Conservation (phyloP, 345 rosid species). For the Boechera retrofracta region DNA sequence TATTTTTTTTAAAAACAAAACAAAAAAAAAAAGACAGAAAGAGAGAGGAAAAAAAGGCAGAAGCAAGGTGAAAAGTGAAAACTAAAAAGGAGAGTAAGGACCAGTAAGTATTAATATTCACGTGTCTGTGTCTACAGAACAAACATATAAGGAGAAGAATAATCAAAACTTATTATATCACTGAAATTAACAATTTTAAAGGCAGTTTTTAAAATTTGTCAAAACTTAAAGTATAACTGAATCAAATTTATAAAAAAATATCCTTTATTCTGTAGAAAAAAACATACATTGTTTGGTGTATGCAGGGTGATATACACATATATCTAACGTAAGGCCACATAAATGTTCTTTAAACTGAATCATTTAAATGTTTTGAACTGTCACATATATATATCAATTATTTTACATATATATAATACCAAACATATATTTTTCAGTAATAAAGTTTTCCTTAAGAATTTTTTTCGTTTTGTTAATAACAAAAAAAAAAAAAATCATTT, state of each 20-base stretch:
- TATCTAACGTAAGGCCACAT: not conserved
- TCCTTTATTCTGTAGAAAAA: not conserved
- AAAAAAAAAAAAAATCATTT: not conserved
- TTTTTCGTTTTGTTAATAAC: not conserved
- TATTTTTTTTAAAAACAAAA: no score
- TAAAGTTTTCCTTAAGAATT: no score
- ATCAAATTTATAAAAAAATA: not conserved
- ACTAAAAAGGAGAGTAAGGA: conserved; percentile 13
- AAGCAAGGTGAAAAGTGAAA: not conserved
- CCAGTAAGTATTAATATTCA: conserved; percentile 21
- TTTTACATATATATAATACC: not conserved
- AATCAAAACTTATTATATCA: not conserved
- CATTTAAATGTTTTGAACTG: not conserved
- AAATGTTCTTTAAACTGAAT: not conserved
- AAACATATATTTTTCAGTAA: no score
- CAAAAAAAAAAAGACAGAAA: no score
- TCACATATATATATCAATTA: not conserved
- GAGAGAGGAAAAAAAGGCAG: not conserved
- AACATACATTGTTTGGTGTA: not conserved
- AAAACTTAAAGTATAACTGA: not conserved
- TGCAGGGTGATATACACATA: not conserved
- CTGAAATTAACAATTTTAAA: not conserved
- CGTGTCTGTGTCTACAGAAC: conserved; percentile 13
- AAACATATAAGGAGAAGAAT: not conserved
- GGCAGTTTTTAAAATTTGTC: not conserved